Base-by-base conservation (phyloP, 208 protist species). In the Lotmaria passim region DNA sequence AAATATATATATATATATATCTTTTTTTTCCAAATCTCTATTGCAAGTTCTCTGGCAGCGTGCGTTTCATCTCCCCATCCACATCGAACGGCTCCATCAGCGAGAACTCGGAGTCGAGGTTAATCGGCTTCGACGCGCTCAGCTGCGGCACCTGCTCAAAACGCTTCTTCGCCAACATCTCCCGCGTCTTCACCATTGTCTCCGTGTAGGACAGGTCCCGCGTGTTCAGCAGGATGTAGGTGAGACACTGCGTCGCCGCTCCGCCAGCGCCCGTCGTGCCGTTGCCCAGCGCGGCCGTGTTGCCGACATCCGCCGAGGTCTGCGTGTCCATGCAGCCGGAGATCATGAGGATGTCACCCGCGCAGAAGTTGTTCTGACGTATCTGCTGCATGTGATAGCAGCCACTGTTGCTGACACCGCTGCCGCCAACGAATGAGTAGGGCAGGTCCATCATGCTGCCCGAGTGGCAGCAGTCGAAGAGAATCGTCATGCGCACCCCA, bases 391-490 rank as follows among this genome's bases (percentile, higher is more conserved):
- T 92, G 72, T 86, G 83, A 39, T 80, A 79, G 50, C 39, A 52
- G 10, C 28, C 30, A 30, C 47, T 48, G 58, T 31, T 34, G 66
- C 57, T 63, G 33, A 77, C n/a, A 34, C 47, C 62, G 55, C 63
- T 81, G 39, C 47, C 26, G 23, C 74, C 73, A 24, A 82, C 73
- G 74, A 91, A 89, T 14, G 33, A 48, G 75, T 82, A 92, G n/a
- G 92, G 87, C 11, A 95, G 85, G 62, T 94, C 89, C 8, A 94
- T 64, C 67, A 91, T 88, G 41, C 83, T 84, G 53, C 87, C 93
- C 3, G 84, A 90, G 88, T 97, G 93, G 77, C 93, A 97, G 83
- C 90, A 95, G 65, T 97, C 91, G 67, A 95, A 94, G 48, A 97
- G 72, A 15, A 73, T 75, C 3, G 88, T 93, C 1, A 97, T 72